phyloP scores from a whole-genome alignment of 2,329 filamentous ascomycete species.

The Xylariaceae sp. region DNA sequence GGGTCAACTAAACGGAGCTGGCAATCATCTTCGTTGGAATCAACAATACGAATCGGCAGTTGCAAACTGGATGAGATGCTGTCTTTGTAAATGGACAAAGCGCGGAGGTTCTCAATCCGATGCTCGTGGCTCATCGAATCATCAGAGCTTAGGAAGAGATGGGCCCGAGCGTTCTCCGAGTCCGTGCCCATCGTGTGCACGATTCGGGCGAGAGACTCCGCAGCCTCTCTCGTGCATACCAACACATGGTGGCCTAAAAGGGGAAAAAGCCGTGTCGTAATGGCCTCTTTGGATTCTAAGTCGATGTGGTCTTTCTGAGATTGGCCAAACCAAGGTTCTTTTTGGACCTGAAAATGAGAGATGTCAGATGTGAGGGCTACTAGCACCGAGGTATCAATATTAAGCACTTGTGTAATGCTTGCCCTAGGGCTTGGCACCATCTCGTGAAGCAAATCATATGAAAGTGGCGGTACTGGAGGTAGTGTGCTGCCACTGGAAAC shows the following conservation, averaged over 20 bases:
- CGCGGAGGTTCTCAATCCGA: slow-evolving; percentile 40
- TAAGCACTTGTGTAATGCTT: slow-evolving; percentile 46
- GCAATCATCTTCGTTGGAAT: slow-evolving; percentile 48
- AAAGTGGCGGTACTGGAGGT: slow-evolving; percentile 30
- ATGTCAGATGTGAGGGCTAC: slow-evolving; percentile 77
- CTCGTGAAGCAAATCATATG: slow-evolving; percentile 29
- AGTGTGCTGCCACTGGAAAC: slow-evolving; percentile 33
- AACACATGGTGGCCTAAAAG: slow-evolving; percentile 61
- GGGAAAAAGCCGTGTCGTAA: slow-evolving; percentile 68
- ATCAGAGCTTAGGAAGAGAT: slow-evolving; percentile 58
- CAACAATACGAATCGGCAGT: slow-evolving; percentile 65
- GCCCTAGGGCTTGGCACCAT: slow-evolving; percentile 40
- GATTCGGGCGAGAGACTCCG: slow-evolving; percentile 69
- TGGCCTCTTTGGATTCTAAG: slow-evolving; percentile 64
- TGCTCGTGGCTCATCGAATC: slow-evolving; percentile 30
- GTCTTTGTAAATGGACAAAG: slow-evolving; percentile 45
- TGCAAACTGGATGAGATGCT: slow-evolving; percentile 44
- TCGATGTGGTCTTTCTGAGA: slow-evolving; percentile 69
- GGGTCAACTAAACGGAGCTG: slow-evolving; percentile 5
- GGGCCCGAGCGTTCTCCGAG: slow-evolving; percentile 64
- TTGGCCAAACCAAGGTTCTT: slow-evolving; percentile 53
- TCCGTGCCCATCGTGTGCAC: slow-evolving; percentile 67
- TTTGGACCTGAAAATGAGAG: slow-evolving; percentile 57
- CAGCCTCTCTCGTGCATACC: slow-evolving; percentile 70
- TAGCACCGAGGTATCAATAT: slow-evolving; percentile 73